Evolutionary conservation across 2,329 filamentous ascomycete species (phyloP).

Genomic region (Talaromyces sp.): DNA sequence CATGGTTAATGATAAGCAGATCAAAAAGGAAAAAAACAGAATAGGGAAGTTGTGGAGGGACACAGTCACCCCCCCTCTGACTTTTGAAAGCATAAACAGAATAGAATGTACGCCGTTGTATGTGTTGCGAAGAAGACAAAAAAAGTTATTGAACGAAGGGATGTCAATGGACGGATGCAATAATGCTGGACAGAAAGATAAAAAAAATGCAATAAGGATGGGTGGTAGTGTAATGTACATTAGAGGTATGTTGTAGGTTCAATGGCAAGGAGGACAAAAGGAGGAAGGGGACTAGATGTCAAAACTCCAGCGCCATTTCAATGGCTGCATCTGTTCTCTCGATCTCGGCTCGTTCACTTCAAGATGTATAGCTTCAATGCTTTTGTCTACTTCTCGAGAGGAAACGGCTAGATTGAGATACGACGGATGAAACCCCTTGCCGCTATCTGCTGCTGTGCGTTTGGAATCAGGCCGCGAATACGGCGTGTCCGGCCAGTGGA

Average conservation of each 20-base stretch:
- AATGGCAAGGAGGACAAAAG: not conserved
- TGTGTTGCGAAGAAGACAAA: conserved; percentile 5
- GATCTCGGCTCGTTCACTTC: conserved; percentile 37
- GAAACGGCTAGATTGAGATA: conserved; percentile 37
- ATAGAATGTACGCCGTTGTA: conserved; percentile 12
- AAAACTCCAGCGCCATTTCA: conserved; percentile 47
- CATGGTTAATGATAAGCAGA: conserved; percentile 4
- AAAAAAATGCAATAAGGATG: conserved; percentile 1
- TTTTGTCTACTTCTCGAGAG: conserved; percentile 32
- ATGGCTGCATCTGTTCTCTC: conserved; percentile 32
- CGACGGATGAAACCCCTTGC: conserved; percentile 31
- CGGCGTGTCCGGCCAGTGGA: conserved; percentile 36
- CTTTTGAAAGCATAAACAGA: not conserved
- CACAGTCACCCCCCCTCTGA: not conserved
- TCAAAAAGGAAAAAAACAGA: not conserved
- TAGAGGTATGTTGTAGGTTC: not conserved
- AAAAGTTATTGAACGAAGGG: not conserved
- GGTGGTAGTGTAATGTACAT: conserved; percentile 20
- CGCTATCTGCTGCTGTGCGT: conserved; percentile 30
- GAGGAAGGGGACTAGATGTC: conserved; percentile 34
- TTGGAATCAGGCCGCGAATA: conserved; percentile 40
- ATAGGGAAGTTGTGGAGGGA: not conserved
- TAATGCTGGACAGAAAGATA: not conserved
- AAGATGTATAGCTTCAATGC: conserved; percentile 37
- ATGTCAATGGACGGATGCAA: conserved; percentile 17